Evolutionary conservation across 495 filamentous ascomycete genomes (phyloP), one percentile per base, ranked within the genome.

Genomic region (Neurospora sp.): DNA sequence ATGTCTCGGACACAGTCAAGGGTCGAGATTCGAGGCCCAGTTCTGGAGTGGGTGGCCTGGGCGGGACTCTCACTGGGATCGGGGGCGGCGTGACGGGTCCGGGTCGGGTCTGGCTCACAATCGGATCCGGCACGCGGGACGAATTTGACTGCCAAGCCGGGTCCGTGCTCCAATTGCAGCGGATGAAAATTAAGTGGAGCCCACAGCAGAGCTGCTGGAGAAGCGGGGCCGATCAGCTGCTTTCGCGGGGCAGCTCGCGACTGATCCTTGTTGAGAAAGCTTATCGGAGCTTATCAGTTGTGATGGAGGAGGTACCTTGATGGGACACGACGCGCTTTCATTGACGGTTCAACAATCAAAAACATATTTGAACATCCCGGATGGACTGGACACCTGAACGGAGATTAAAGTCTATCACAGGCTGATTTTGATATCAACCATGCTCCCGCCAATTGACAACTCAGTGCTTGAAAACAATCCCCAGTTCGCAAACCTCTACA

Each of bases 391-490:
- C 3, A 10, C 2, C 8, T 45, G n/a, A 48, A 20, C 8, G n/a
- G 8, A 1, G 1, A 48, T 1, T 4, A 20, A 53, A 53, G 10
- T 1, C 2, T 0, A 31, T 2, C 1, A 5, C 10, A 16, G 7
- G 22, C 2, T 31, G 10, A 31, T 2, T 4, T 0, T 16, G 6
- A 12, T 59, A 74, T 14, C 76, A 71, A 85, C 72, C 41, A 93
- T 93, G 90, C 81, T 92, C 3, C 89, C 90, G 0, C 89, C 89
- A 8, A 84, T 91, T 69, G 89, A 92, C 40, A 85, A 87, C 37
- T 77, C 83, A 1, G 84, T 93, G 68, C 81, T 93, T 2, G 82
- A 87, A 69, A 83, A 82, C 38, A 92, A 92, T 72, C 89, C 89
- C 31, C 83, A 89, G 65, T 93, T 93, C 74, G 87, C 89, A 70